A percentile compares a stretch with the other conserved stretches of the same genome.
These are phyloP conservation scores for Magnolia kwangsiensis DNA, from an alignment of 164 flowering plant species.

Conservation along the genomic window DNA sequence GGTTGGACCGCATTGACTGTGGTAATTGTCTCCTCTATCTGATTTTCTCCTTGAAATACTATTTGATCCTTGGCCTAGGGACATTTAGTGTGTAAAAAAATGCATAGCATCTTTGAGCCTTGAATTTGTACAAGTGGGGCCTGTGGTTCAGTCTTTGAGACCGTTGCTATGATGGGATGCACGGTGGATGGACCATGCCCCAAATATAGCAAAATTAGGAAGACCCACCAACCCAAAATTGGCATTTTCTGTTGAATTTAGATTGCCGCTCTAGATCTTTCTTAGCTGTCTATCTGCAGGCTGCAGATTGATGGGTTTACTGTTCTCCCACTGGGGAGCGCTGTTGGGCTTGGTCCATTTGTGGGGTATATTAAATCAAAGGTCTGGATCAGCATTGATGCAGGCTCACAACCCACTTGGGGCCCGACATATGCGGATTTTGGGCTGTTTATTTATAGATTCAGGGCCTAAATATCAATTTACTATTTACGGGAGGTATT, in stretches of 20 bases:
- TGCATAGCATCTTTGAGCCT: neutral
- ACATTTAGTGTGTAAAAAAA: too few species aligned
- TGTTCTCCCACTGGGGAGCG: neutral
- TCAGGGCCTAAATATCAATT: too few species aligned
- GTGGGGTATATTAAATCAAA: too few species aligned
- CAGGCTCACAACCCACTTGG: too few species aligned
- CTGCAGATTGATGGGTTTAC: neutral
- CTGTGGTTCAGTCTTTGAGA: neutral
- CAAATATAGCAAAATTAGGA: neutral
- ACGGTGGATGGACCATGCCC: too few species aligned
- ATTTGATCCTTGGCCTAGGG: neutral
- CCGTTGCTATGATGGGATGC: neutral
- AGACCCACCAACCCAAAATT: neutral
- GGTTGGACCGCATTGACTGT: conserved; percentile 87
- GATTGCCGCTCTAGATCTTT: neutral
- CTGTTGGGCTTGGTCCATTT: too few species aligned
- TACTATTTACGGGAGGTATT: too few species aligned
- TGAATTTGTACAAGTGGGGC: neutral
- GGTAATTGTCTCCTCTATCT: conserved; percentile 44
- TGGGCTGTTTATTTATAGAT: too few species aligned
- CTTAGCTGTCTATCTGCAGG: neutral
- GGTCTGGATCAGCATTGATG: too few species aligned
- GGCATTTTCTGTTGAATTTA: neutral
- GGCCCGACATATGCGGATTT: too few species aligned
- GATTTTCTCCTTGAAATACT: neutral